These are phyloP conservation scores for Pythium biforme DNA, from an alignment of 352 stramenopile species.

Conservation along the genomic window DNA sequence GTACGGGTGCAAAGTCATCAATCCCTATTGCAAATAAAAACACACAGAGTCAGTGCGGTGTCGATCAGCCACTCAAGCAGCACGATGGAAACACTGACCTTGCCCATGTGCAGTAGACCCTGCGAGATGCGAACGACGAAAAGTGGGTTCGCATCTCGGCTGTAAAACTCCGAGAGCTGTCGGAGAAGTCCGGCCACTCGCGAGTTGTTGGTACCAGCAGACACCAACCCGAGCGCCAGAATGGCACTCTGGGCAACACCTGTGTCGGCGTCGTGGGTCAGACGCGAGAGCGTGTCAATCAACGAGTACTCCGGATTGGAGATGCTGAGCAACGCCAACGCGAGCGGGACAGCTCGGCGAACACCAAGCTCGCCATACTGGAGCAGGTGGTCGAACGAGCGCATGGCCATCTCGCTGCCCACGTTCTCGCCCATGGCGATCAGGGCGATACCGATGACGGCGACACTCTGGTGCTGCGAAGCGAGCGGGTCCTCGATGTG, in stretches of 20 bases:
- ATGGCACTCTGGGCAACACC: conserved; percentile 98
- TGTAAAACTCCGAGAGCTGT: conserved; percentile 98
- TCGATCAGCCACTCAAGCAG: neutral
- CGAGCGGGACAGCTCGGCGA: conserved; percentile 95
- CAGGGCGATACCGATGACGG: conserved; percentile 97
- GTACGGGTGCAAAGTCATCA: conserved; percentile 97
- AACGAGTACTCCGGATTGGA: conserved; percentile 97
- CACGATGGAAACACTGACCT: conserved; percentile 60
- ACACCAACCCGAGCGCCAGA: conserved; percentile 95
- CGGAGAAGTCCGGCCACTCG: conserved; percentile 97
- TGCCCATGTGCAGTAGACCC: conserved; percentile 98
- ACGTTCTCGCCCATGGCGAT: conserved; percentile 98
- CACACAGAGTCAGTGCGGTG: conserved; percentile 4
- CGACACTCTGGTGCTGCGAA: conserved; percentile 91
- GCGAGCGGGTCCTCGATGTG: conserved; percentile 89
- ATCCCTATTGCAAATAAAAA: conserved; percentile 49
- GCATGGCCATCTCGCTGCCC: conserved; percentile 97
- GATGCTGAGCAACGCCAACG: conserved; percentile 95
- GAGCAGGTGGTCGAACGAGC: conserved; percentile 99
- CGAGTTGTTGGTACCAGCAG: conserved; percentile 99
- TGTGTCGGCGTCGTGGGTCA: conserved; percentile 97
- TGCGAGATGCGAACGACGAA: conserved; percentile 99
- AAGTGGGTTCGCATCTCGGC: conserved; percentile 95
- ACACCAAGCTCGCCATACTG: conserved; percentile 99
- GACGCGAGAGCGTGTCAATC: conserved; percentile 96